Evolutionary conservation across 177 flowering plant species (phyloP).

Genomic region (Vitis hybrid): DNA sequence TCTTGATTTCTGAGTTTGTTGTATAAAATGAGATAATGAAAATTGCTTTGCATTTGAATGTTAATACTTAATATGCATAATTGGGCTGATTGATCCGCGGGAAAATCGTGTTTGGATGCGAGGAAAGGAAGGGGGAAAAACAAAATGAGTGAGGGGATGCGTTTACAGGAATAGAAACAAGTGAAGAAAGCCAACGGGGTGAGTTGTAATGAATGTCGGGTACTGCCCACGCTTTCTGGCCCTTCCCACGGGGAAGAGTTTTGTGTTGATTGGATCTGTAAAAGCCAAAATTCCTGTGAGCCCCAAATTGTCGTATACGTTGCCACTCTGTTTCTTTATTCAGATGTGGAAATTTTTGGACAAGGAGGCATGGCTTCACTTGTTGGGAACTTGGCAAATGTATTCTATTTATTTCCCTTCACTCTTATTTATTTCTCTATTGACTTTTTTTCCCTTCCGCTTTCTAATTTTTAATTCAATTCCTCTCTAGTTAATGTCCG

Average conservation of each 20-base stretch:
- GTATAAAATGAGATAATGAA: not conserved
- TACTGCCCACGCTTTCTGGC: slow-evolving; percentile 12
- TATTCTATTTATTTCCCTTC: too few species aligned
- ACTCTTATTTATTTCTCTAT: too few species aligned
- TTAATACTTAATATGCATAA: too few species aligned
- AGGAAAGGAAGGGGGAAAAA: not conserved
- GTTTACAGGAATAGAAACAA: not conserved
- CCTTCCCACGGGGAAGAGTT: not conserved
- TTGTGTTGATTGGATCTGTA: slow-evolving; percentile 4
- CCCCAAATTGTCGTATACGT: slow-evolving; percentile 8
- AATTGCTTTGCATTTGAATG: not conserved
- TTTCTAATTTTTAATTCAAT: too few species aligned
- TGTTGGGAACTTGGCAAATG: too few species aligned
- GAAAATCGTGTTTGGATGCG: slow-evolving; percentile 1
- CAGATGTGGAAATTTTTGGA: too few species aligned
- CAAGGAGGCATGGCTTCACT: too few species aligned
- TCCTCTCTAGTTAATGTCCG: too few species aligned
- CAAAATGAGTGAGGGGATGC: not conserved
- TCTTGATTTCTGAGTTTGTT: not conserved
- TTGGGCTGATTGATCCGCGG: not conserved
- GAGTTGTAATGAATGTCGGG: slow-evolving; percentile 9
- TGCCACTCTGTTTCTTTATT: too few species aligned
- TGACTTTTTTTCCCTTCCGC: too few species aligned
- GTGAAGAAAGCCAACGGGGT: slow-evolving; percentile 2
- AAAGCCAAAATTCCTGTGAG: not conserved